phyloP scores from a whole-genome alignment of 208 protist species.

The Wallacemonas rigidus region DNA sequence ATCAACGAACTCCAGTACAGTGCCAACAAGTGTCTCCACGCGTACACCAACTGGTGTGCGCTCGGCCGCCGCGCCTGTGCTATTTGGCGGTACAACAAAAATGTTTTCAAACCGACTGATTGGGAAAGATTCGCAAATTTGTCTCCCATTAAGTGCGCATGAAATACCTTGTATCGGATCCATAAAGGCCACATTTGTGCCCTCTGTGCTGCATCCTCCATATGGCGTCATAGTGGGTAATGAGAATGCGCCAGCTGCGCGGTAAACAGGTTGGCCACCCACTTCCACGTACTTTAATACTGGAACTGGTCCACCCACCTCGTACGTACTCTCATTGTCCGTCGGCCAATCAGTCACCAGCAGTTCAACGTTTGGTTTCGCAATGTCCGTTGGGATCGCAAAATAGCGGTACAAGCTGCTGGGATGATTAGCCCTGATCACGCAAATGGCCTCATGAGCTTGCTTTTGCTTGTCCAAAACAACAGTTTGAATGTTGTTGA shows the following conservation, averaged over 20 bases:
- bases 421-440: conserved; percentile 69
- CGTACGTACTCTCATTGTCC: background rate
- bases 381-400: conserved; percentile 47
- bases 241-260: conserved; percentile 38
- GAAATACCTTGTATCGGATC: conserved; percentile 46
- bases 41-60: conserved; percentile 39
- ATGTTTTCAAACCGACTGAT: conserved; percentile 46
- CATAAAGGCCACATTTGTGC: conserved; percentile 48
- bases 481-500: conserved; percentile 42
- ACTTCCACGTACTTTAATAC: conserved; percentile 30
- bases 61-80: background rate
- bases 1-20: conserved; percentile 35
- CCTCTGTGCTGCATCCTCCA: conserved; percentile 45
- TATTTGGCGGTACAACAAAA: conserved; percentile 36
- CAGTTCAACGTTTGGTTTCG: conserved; percentile 25
- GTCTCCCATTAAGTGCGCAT: conserved; percentile 46
- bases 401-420: conserved; percentile 67
- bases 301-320: conserved; percentile 31
- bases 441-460: conserved; percentile 49
- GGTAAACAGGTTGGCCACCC: conserved; percentile 22
- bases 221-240: conserved; percentile 35
- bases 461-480: conserved; percentile 38
- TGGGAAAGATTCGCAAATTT: conserved; percentile 51
- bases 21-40: conserved; percentile 32
- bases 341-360: conserved; percentile 4